These are phyloP conservation scores for Hippophae rhamnoides DNA, from an alignment of 306 rosid genomes.

Conservation along the genomic window DNA sequence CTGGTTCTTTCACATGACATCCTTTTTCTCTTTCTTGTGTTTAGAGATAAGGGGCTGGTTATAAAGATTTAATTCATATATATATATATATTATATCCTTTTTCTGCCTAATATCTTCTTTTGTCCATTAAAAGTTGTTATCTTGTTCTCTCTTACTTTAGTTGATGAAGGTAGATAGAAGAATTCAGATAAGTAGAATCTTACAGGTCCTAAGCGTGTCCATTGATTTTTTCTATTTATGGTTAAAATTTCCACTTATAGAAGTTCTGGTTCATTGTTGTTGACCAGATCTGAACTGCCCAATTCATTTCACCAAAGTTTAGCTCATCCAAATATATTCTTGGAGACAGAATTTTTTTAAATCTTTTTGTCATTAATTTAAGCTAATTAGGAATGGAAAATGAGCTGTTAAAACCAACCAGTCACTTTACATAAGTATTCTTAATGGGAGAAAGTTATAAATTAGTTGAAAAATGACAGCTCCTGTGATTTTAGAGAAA, in stretches of 20 bases:
- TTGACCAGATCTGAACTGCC: slow-evolving; percentile 81
- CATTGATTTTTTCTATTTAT: slow-evolving; percentile 16
- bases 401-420: slow-evolving; percentile 36
- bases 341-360: slow-evolving; percentile 31
- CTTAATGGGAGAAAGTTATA: slow-evolving; percentile 38
- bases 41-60: slow-evolving; percentile 47
- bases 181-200: slow-evolving; percentile 45
- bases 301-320: slow-evolving; percentile 41
- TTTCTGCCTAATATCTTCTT: slow-evolving; percentile 12
- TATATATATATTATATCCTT: too few relatives aligned
- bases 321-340: slow-evolving; percentile 31
- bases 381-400: slow-evolving; percentile 47
- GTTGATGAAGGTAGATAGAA: slow-evolving; percentile 39
- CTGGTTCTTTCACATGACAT: slow-evolving; percentile 65
- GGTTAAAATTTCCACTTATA: slow-evolving; percentile 30
- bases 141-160: slow-evolving; percentile 37
- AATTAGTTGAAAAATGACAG: slow-evolving; percentile 57
- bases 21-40: slow-evolving; percentile 41
- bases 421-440: slow-evolving; percentile 42
- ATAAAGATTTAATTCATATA: background rate
- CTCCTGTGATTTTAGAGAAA: slow-evolving; percentile 45
- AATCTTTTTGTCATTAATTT: slow-evolving; percentile 19
- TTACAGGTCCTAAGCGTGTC: slow-evolving; percentile 28
- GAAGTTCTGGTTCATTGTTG: slow-evolving; percentile 52
- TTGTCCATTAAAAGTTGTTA: slow-evolving; percentile 27